phyloP scores from a whole-genome alignment of 164 flowering plant genomes.

The Amborella trichopoda region DNA sequence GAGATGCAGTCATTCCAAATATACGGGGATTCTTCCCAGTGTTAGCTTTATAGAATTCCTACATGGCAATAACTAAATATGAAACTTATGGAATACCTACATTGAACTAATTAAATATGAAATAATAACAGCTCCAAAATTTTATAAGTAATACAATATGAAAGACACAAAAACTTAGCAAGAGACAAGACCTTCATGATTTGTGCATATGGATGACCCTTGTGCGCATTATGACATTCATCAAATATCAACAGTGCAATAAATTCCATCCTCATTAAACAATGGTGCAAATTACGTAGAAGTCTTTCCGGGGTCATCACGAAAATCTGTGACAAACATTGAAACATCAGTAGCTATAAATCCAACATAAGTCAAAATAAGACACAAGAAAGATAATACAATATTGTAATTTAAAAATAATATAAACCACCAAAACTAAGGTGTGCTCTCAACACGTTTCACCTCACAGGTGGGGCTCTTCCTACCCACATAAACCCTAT shows the following conservation, averaged over 20 bases:
- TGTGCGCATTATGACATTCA: constrained; percentile 97
- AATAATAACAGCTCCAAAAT: no score
- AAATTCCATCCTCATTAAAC: constrained; percentile 68
- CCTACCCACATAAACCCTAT: no score
- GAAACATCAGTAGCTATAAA: not conserved
- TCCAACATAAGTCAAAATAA: not conserved
- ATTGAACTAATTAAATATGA: no score
- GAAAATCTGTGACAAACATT: constrained; percentile 46
- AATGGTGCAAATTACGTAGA: constrained; percentile 55
- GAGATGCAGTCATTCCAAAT: constrained; percentile 99
- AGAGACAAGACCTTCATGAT: constrained; percentile 61
- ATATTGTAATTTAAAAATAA: no score
- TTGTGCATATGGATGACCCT: constrained; percentile 88
- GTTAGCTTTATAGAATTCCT: constrained; percentile 51
- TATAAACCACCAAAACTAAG: no score
- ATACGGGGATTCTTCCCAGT: constrained; percentile 51
- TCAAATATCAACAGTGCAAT: constrained; percentile 91
- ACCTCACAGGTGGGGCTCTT: no score
- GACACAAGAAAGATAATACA: not conserved
- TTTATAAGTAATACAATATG: no score
- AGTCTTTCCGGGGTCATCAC: constrained; percentile 93
- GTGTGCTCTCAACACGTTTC: no score
- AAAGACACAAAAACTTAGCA: no score
- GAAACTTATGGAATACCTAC: no score
- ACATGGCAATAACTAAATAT: constrained; percentile 6